A percentile compares a stretch with the other conserved stretches of the same genome.
phyloP scores from a whole-genome alignment of 805 yeast genomes.

The Ogataea wickerhamii region DNA sequence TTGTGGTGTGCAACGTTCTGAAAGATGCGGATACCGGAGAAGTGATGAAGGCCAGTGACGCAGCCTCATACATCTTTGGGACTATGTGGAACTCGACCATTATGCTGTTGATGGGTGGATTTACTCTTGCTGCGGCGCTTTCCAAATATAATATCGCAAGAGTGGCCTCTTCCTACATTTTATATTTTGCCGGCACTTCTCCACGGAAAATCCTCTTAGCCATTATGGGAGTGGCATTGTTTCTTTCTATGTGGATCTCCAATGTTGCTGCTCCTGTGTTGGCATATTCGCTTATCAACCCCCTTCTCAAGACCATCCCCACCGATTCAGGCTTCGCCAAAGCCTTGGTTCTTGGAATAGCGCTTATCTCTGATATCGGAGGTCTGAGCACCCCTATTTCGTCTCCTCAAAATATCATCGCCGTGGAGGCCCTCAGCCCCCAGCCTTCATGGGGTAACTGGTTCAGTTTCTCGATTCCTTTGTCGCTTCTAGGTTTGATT shows the following conservation, averaged over 20 bases:
- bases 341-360: slow-evolving; percentile 36
- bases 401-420: slow-evolving; percentile 53
- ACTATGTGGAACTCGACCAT: slow-evolving; percentile 55
- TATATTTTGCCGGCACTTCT: slow-evolving; percentile 48
- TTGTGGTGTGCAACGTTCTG: slow-evolving; percentile 45
- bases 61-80: slow-evolving; percentile 43
- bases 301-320: slow-evolving; percentile 41
- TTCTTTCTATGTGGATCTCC: slow-evolving; percentile 56
- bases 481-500: slow-evolving; percentile 38
- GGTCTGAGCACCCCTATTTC: slow-evolving; percentile 57
- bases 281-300: slow-evolving; percentile 48
- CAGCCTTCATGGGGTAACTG: slow-evolving; percentile 56
- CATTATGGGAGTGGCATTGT: slow-evolving; percentile 48
- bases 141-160: slow-evolving; percentile 53
- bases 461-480: slow-evolving; percentile 51
- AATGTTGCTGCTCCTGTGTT: slow-evolving; percentile 56
- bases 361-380: slow-evolving; percentile 49
- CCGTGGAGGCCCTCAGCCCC: slow-evolving; percentile 50
- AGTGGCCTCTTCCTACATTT: slow-evolving; percentile 45
- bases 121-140: slow-evolving; percentile 52
- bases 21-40: slow-evolving; percentile 45
- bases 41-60: slow-evolving; percentile 39
- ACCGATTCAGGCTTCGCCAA: slow-evolving; percentile 31
- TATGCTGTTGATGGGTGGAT: slow-evolving; percentile 49
- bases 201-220: slow-evolving; percentile 47